A percentile compares a stretch with the other conserved stretches of the same genome.
Evolutionary conservation across 116 monocot genomes (phyloP).

Genomic region (Cymodocea nodosa): DNA sequence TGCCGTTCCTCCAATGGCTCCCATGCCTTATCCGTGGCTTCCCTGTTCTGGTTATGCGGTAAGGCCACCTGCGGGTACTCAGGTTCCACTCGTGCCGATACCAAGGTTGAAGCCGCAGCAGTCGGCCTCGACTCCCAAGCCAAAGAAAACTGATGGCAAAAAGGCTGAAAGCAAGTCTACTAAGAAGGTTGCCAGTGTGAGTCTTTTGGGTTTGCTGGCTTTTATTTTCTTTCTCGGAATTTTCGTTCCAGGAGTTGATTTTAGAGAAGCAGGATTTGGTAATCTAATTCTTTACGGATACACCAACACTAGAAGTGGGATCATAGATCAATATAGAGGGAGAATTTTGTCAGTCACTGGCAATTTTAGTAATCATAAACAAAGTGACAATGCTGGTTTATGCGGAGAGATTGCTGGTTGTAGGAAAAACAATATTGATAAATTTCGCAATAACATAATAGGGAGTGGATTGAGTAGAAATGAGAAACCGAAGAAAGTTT

Average conservation of each 20-base stretch:
- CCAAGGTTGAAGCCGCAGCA: conserved; percentile 63
- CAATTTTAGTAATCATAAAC: conserved; percentile 10
- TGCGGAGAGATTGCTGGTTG: conserved; percentile 4
- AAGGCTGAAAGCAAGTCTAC: conserved; percentile 35
- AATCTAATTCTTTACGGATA: conserved; percentile 6
- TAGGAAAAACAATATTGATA: background rate
- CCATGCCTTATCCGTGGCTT: conserved; percentile 67
- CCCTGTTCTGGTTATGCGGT: conserved; percentile 38
- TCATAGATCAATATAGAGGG: conserved; percentile 14
- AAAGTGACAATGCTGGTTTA: conserved; percentile 15
- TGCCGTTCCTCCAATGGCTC: conserved; percentile 12
- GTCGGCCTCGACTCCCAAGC: conserved; percentile 21
- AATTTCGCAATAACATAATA: background rate
- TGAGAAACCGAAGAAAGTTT: background rate
- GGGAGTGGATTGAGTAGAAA: background rate
- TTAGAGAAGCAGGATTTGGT: conserved; percentile 15
- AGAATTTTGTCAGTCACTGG: conserved; percentile 38
- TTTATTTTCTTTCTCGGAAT: conserved; percentile 39
- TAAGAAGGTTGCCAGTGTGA: conserved; percentile 80
- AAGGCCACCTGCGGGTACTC: conserved; percentile 34
- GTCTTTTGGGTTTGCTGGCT: conserved; percentile 57
- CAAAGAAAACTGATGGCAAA: conserved; percentile 48
- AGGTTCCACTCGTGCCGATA: conserved; percentile 66
- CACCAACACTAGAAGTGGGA: background rate
- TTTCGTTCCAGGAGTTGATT: conserved; percentile 25